Evolutionary conservation across 2,329 filamentous ascomycete species (phyloP).

Genomic region (Penicillium sp.): DNA sequence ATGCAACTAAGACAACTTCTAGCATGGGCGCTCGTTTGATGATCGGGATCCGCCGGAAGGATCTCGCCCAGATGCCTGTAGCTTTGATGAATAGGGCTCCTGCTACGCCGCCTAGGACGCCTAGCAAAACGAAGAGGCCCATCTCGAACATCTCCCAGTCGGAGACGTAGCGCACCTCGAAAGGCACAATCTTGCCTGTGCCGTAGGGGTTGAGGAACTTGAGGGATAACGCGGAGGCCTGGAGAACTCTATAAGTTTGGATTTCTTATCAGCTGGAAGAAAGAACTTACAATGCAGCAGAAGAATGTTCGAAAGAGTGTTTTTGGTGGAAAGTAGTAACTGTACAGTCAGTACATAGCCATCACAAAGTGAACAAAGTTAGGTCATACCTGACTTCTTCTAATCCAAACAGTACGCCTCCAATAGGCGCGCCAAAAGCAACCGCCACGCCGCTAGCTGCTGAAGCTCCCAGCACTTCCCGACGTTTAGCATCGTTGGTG

Average conservation of each 20-base stretch:
- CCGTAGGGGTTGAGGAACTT: conserved; percentile 97
- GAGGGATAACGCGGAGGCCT: conserved; percentile 73
- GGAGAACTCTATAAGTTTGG: background rate
- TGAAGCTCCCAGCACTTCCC: conserved; percentile 89
- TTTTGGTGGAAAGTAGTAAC: conserved; percentile 96
- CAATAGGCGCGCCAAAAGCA: conserved; percentile 85
- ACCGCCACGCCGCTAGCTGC: conserved; percentile 90
- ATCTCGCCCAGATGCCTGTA: conserved; percentile 81
- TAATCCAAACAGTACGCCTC: conserved; percentile 85
- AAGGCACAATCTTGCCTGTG: conserved; percentile 93
- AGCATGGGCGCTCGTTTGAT: conserved; percentile 82
- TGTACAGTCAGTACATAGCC: conserved; percentile 24
- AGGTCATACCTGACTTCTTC: conserved; percentile 69
- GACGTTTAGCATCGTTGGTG: conserved; percentile 85
- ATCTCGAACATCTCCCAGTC: conserved; percentile 97
- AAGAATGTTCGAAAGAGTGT: conserved; percentile 97
- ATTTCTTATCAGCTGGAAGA: conserved; percentile 14
- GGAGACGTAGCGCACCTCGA: conserved; percentile 82
- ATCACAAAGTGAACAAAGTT: background rate
- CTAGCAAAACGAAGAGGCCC: conserved; percentile 76
- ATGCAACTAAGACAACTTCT: conserved; percentile 82
- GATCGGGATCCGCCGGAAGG: conserved; percentile 72
- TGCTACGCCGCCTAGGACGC: conserved; percentile 74
- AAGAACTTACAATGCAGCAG: conserved; percentile 73
- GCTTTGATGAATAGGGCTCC: conserved; percentile 97